Evolutionary conservation across 2,329 filamentous ascomycete species (phyloP).

Genomic region (Onygenales sp.): DNA sequence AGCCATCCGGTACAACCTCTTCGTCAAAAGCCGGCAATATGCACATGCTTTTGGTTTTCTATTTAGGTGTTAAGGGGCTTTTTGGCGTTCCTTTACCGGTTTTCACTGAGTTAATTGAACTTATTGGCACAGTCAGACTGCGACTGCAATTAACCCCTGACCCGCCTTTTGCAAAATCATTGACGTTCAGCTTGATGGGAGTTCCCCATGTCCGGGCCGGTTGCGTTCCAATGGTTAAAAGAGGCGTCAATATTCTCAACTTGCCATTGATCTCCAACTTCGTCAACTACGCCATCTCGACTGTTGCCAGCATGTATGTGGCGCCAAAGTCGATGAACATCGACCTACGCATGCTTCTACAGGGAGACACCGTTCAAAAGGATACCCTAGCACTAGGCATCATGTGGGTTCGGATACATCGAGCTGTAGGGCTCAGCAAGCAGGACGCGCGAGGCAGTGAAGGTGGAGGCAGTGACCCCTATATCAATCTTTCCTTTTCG

Average conservation of each 20-base stretch:
- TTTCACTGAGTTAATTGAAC: conserved; percentile 77
- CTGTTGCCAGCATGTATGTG: conserved; percentile 82
- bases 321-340: conserved; percentile 90
- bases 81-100: conserved; percentile 84
- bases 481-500: conserved; percentile 88
- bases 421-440: conserved; percentile 78
- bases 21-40: conserved; percentile 85
- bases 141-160: conserved; percentile 80
- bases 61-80: conserved; percentile 77
- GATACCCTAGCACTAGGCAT: conserved; percentile 74
- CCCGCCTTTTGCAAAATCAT: conserved; percentile 80
- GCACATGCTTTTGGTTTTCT: conserved; percentile 95
- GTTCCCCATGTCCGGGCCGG: conserved; percentile 80
- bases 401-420: conserved; percentile 87
- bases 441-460: conserved; percentile 75
- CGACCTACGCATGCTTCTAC: conserved; percentile 80
- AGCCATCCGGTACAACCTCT: conserved; percentile 59
- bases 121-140: conserved; percentile 81
- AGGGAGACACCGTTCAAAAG: conserved; percentile 86
- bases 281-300: conserved; percentile 86
- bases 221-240: conserved; percentile 86
- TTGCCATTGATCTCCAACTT: conserved; percentile 91
- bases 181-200: conserved; percentile 93
- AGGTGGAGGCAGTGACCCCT: conserved; percentile 85
- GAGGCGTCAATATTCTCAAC: conserved; percentile 83